Conservation (phyloP, 2,329 filamentous ascomycete species). For the Cryphonectria parasitica region DNA sequence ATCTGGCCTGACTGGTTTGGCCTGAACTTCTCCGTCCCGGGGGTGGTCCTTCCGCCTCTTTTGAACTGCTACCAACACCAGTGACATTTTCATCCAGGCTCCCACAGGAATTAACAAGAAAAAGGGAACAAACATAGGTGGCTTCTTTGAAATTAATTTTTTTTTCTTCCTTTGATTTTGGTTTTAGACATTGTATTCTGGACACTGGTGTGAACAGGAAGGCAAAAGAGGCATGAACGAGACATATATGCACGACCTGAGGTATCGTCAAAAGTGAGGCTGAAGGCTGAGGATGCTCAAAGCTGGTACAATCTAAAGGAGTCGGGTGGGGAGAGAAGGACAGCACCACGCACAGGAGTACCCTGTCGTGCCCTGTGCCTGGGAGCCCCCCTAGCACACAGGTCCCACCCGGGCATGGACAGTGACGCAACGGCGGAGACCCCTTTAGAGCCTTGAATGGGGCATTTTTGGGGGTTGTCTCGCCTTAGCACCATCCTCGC, state of each 20-base stretch:
- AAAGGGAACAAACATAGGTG: not conserved
- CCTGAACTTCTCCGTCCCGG: constrained; percentile 2
- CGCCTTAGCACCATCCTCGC: constrained; percentile 11
- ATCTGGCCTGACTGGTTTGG: constrained; percentile 3
- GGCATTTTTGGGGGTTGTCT: not conserved
- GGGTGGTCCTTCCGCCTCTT: not conserved
- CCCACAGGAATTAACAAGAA: not conserved
- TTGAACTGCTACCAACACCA: not conserved
- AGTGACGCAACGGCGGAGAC: constrained; percentile 14
- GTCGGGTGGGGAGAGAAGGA: not conserved
- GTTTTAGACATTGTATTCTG: not conserved
- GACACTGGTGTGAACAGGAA: too few relatives aligned
- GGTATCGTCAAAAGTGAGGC: not conserved
- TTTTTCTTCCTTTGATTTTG: not conserved
- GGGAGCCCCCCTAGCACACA: constrained; percentile 2
- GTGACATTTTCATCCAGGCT: not conserved
- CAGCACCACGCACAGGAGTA: not conserved
- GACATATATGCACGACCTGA: not conserved
- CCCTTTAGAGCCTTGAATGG: not conserved
- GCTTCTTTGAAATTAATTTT: not conserved
- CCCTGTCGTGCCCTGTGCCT: not conserved
- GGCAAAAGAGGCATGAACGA: not conserved
- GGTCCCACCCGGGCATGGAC: constrained; percentile 2
- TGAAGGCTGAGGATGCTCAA: constrained; percentile 11
- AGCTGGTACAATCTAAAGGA: not conserved